Conservation (phyloP, 1,284 basidiomycete species). For the Moesziomyces parantarcticus region DNA sequence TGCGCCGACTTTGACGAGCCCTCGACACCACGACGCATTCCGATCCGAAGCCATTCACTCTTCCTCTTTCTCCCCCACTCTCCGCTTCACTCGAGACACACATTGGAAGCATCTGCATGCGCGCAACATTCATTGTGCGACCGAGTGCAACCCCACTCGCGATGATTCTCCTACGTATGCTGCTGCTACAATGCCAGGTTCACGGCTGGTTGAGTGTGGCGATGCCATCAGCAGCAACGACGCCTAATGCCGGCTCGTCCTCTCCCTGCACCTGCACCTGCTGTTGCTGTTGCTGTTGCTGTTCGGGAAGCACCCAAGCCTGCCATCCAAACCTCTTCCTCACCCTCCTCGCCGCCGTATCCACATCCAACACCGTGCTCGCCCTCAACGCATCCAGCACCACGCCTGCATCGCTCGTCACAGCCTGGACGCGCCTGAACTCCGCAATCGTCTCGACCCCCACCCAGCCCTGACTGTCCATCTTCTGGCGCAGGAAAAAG, state of each 20-base stretch:
- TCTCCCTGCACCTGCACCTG: not conserved
- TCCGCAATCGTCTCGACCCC: slow-evolving; percentile 44
- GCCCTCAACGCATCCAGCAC: slow-evolving; percentile 46
- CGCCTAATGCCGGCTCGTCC: slow-evolving; percentile 25
- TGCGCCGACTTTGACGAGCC: no score
- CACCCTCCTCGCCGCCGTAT: slow-evolving; percentile 30
- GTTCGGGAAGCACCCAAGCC: slow-evolving; percentile 31
- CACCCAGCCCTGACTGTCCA: slow-evolving; percentile 62
- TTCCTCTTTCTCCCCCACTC: no score
- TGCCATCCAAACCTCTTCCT: slow-evolving; percentile 55
- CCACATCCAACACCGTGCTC: slow-evolving; percentile 52
- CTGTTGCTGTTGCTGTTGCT: slow-evolving; percentile 1
- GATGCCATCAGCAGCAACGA: slow-evolving; percentile 33
- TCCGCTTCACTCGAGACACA: no score
- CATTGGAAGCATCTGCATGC: no score
- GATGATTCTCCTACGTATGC: no score
- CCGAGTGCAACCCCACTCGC: no score
- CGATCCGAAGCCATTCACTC: no score
- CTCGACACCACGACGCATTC: no score
- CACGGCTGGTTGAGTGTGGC: slow-evolving; percentile 11
- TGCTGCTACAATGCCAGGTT: no score
- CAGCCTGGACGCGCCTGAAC: slow-evolving; percentile 56
- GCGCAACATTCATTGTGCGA: no score
- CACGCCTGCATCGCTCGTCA: slow-evolving; percentile 29
- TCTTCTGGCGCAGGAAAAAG: slow-evolving; percentile 58